Evolutionary conservation across 1,284 basidiomycete genomes (phyloP), one percentile per base, ranked within the genome.

Genomic region (Phellopilus nigrolimitatus): DNA sequence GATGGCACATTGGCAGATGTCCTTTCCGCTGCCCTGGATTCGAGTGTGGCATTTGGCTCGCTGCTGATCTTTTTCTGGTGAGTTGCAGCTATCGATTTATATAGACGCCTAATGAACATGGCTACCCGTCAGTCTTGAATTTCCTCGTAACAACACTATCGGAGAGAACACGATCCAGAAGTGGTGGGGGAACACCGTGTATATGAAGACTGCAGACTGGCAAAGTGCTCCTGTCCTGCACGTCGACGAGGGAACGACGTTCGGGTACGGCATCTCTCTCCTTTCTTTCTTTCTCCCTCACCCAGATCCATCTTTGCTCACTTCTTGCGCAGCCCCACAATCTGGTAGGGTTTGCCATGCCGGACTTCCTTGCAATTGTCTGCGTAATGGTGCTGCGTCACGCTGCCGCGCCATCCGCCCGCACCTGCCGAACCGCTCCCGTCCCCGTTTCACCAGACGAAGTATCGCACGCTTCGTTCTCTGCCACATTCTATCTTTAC

Each of bases 131-230:
- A 73, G 72, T 56, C 63, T 78, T 34, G 70, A 75, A 64, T 74
- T 72, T 57, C 74, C 75, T 27, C 61, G 67, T 55, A 68, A 74
- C 53, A 76, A 77, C 46, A 62, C 57, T 8, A 70, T 75, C 21
- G 74, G 73, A 15, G 48, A 51, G 38, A 56, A 66, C 51, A 68
- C 66, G 1, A 68, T 75, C 40, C 65, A 72, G 54, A 52, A 57
- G 24, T 81, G 75, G 75, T 77, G 75, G 76, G 76, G 76, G 19
- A 79, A 79, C 62, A 69, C 63, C 36, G 68, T 74, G 30, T 68
- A 65, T 61, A 56, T 58, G 50, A 62, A 69, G 36, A 75, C 73
- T 12, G 68, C 68, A 45, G 75, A 76, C 56, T 66, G 68, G 61
- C 49, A 54, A 3, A 60, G 52, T 27, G 54, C 57, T 1, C 56